Evolutionary conservation across 495 filamentous ascomycete species (phyloP), one percentile per base, ranked within the genome.

Genomic region (Tuber brumale): DNA sequence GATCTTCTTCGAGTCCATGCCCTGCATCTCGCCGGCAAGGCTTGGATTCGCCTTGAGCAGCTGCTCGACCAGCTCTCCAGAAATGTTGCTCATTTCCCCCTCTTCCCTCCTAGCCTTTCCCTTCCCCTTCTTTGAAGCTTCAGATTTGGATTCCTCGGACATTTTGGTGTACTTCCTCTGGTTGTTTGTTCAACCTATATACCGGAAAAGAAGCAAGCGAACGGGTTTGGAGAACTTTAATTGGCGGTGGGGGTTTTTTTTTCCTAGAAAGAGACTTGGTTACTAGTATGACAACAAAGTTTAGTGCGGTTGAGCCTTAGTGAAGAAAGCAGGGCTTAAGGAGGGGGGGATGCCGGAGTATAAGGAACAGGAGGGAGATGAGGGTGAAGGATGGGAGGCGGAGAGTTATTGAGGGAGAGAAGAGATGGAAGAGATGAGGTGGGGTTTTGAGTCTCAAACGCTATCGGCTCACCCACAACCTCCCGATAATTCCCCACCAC

Each of bases 11-110:
- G 19, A 83, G 23, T 77, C 84, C 79, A 83, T 80, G 1, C 83
- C 83, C 74, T 84, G 79, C 18, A 87, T 75, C 81, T 92, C 88
- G 39, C 86, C 84, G 70, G 88, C 88, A 41, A 92, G 85, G 5
- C 89, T 88, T 10, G 90, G 89, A 80, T 92, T 92, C 72, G 87
- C 84, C 46, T 87, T 84, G 61, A 91, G 84, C 46, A 93, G 86
- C 81, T 89, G 86, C 51, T 80, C 70, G 44, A 89, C 81, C 80
- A 89, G 86, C 72, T 85, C 83, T 1, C 85, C 81, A 31, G 86
- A 85, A 70, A 90, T 82, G 44, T 84, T 84, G 37, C 84, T 83
- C 48, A 70, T 8, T 27, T 84, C 83, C 43, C 80, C 84, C 74
- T 83, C 83, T 16, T 75, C 81, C n/a, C 39, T 44, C 23, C 27